A percentile compares a stretch with the other conserved stretches of the same genome.
Conservation (phyloP, 768 basidiomycete species). For the Mycena polygramma region DNA sequence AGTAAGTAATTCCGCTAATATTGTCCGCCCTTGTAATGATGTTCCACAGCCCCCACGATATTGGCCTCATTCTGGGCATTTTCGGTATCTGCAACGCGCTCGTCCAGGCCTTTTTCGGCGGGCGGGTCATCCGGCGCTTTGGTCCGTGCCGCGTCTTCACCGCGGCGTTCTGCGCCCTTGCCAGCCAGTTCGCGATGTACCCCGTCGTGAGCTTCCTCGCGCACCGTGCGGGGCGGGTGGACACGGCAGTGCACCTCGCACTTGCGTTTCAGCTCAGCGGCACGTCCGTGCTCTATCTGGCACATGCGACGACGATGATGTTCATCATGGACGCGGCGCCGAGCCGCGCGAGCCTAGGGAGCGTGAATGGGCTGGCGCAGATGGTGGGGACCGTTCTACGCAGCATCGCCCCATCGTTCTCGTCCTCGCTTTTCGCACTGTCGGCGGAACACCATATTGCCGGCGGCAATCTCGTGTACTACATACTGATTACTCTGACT, state of each 20-base stretch:
- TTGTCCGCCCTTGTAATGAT: not conserved
- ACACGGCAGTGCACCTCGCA: not conserved
- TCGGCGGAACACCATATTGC: slow-evolving; percentile 67
- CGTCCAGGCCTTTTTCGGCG: slow-evolving; percentile 49
- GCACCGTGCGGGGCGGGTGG: slow-evolving; percentile 16
- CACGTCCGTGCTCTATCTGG: slow-evolving; percentile 12
- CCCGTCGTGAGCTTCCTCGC: slow-evolving; percentile 15
- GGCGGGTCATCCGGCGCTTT: slow-evolving; percentile 24
- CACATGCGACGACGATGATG: slow-evolving; percentile 10
- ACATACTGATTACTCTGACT: slow-evolving; percentile 49
- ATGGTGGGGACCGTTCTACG: slow-evolving; percentile 66
- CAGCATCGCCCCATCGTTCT: slow-evolving; percentile 34
- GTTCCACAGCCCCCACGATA: slow-evolving; percentile 60
- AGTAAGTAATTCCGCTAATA: not conserved
- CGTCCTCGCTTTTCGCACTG: slow-evolving; percentile 77
- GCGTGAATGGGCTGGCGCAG: slow-evolving; percentile 51
- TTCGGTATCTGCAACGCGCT: slow-evolving; percentile 66
- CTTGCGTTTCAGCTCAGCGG: slow-evolving; percentile 21
- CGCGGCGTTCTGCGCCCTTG: slow-evolving; percentile 13
- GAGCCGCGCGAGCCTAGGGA: slow-evolving; percentile 53
- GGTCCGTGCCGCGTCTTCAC: slow-evolving; percentile 21
- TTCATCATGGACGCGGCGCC: slow-evolving; percentile 33
- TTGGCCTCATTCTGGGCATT: slow-evolving; percentile 68
- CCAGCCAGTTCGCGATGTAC: slow-evolving; percentile 9
- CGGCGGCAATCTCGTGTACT: slow-evolving; percentile 71